These are phyloP conservation scores for Carex littledalei DNA, from an alignment of 176 grass and related monocot genomes.

Conservation along the genomic window DNA sequence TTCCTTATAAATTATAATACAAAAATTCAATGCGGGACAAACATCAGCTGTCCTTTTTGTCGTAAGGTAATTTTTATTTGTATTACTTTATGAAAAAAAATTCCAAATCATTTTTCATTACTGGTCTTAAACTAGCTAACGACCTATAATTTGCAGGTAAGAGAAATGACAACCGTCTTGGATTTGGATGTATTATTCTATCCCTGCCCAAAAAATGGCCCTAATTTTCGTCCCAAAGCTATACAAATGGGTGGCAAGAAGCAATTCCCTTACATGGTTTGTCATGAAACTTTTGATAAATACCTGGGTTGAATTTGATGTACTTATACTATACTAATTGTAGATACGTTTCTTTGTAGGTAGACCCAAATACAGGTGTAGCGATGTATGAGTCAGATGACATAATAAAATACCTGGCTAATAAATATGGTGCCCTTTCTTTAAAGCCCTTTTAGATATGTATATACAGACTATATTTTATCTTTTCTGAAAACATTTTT, in stretches of 20 bases:
- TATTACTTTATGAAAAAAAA: neutral
- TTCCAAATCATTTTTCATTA: neutral
- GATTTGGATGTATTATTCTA: slow-evolving; percentile 93
- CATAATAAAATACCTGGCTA: slow-evolving; percentile 82
- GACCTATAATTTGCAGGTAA: slow-evolving; percentile 51
- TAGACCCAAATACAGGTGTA: slow-evolving; percentile 87
- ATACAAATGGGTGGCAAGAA: slow-evolving; percentile 82
- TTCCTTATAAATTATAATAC: slow-evolving; percentile 6
- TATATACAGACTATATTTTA: slow-evolving; percentile 1
- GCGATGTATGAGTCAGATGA: slow-evolving; percentile 97
- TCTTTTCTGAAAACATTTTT: neutral
- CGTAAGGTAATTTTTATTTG: slow-evolving; percentile 54
- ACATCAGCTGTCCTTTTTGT: slow-evolving; percentile 87
- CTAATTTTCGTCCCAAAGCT: slow-evolving; percentile 84
- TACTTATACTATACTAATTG: neutral
- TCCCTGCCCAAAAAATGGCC: slow-evolving; percentile 80
- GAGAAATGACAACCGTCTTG: slow-evolving; percentile 78
- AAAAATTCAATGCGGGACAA: slow-evolving; percentile 17
- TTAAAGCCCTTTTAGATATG: slow-evolving; percentile 2
- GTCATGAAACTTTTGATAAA: slow-evolving; percentile 3
- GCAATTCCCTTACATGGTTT: slow-evolving; percentile 98
- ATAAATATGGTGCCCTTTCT: slow-evolving; percentile 63
- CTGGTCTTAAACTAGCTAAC: neutral
- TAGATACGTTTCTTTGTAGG: slow-evolving; percentile 36
- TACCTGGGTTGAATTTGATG: neutral